Evolutionary conservation across 2,329 filamentous ascomycete species (phyloP).

Genomic region (Colletotrichum lupini): DNA sequence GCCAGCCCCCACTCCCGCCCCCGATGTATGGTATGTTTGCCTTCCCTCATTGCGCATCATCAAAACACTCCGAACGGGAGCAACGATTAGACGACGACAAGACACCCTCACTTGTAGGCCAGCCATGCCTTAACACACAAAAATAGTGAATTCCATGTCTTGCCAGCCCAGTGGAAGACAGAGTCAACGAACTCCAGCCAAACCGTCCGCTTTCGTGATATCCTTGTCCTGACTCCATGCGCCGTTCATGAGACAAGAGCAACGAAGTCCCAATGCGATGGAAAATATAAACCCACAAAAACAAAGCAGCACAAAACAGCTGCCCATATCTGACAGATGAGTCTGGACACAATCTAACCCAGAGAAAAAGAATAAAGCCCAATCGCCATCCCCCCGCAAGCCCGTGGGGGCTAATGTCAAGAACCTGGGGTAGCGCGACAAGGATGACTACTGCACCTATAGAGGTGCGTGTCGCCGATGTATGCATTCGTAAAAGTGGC

Average conservation of each 20-base stretch:
- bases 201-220: constrained; percentile 46
- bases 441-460: constrained; percentile 5
- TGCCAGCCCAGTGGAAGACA: constrained; percentile 31
- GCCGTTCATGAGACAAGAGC: constrained; percentile 49
- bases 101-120: neutral
- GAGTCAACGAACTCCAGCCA: constrained; percentile 47
- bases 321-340: constrained; percentile 29
- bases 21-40: constrained; percentile 1
- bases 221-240: constrained; percentile 54
- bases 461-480: constrained; percentile 40
- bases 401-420: neutral
- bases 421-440: constrained; percentile 1
- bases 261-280: constrained; percentile 33
- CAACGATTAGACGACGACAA: constrained; percentile 1
- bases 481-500: constrained; percentile 47
- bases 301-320: constrained; percentile 26
- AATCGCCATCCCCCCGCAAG: neutral
- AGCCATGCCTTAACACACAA: constrained; percentile 15
- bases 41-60: constrained; percentile 8
- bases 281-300: constrained; percentile 32
- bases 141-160: constrained; percentile 14
- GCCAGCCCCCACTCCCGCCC: neutral
- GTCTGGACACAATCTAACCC: constrained; percentile 12
- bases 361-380: constrained; percentile 23
- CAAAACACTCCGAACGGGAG: constrained; percentile 1